A percentile compares a stretch with the other conserved stretches of the same genome.
Conservation (phyloP, 164 flowering plant species). For the Taxillus chinensis region DNA sequence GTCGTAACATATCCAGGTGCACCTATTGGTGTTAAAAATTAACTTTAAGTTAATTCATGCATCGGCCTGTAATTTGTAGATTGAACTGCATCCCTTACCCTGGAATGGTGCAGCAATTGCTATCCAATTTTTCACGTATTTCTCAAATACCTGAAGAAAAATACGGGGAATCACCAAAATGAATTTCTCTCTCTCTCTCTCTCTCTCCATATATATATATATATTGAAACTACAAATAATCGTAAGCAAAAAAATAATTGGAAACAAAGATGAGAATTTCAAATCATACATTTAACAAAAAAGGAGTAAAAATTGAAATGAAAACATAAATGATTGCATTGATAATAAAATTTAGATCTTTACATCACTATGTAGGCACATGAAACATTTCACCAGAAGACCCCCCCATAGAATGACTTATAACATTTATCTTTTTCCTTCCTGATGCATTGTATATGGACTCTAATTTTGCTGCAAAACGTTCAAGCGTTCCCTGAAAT, state of each 20-base stretch:
- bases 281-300: background rate
- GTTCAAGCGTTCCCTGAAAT: conserved; percentile 62
- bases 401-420: conserved; percentile 99
- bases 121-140: conserved; percentile 94
- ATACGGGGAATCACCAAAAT: background rate
- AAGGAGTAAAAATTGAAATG: background rate
- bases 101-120: conserved; percentile 96
- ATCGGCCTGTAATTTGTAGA: background rate
- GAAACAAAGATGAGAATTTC: background rate
- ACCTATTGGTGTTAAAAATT: conserved; percentile 32
- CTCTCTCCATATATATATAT: too few relatives aligned
- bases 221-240: background rate
- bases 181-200: too few relatives aligned
- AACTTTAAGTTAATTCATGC: background rate
- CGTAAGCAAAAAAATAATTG: background rate
- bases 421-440: conserved; percentile 70
- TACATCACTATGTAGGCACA: conserved; percentile 84
- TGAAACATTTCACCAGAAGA: conserved; percentile 88
- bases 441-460: conserved; percentile 71
- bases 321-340: background rate
- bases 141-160: conserved; percentile 71
- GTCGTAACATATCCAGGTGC: conserved; percentile 94
- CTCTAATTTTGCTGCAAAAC: conserved; percentile 69
- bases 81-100: conserved; percentile 30
- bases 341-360: conserved; percentile 3